Evolutionary conservation across 176 grass and related monocot species (phyloP), one percentile per base, ranked within the genome.

Genomic region (Juncus effusus): DNA sequence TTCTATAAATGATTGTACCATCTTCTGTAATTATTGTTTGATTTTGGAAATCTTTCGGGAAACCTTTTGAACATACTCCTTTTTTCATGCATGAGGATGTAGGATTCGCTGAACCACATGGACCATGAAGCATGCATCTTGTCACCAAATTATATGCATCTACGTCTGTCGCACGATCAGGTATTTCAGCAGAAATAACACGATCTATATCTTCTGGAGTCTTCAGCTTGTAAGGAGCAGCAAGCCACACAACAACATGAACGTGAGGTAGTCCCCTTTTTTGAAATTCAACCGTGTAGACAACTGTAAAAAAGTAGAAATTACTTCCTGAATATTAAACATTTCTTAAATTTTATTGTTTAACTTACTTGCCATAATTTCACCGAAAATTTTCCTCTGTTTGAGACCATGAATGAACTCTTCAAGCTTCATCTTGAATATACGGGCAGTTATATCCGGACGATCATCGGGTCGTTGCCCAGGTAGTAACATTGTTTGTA

Each of bases 21-120:
- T 56, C 53, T 56, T 56, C 53, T n/a, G 12, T 14, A 14, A 56
- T 56, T 56, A 14, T 56, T 11, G 52, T 56, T 11, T 14, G 11
- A 13, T 11, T 14, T 13, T 11, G 13, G 14, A 56, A 56, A 11
- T 11, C 13, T 56, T 11, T 56, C 11, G 52, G 52, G 13, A 56
- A 56, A 13, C 14, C 14, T 56, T 11, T 11, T 11, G 52, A 10
- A n/a, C 51, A 54, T 54, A 54, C n/a, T 28, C 19, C 19, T 28
- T 28, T 28, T 28, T 28, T 28, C 19, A 28, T 28, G 19, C 19
- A 28, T 28, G 51, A n/a, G 9, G 51, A 54, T n/a, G n/a, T 54
- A 54, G 51, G 51, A 54, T 54, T 54, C 11, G 51, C 51, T n/a
- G 51, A 10, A 54, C 51, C 51, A 54, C 51, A 54, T 54, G 51